Evolutionary conservation across 148 eudicot species (phyloP), one percentile per base, ranked within the genome.

Genomic region (Selenicereus undatus): DNA sequence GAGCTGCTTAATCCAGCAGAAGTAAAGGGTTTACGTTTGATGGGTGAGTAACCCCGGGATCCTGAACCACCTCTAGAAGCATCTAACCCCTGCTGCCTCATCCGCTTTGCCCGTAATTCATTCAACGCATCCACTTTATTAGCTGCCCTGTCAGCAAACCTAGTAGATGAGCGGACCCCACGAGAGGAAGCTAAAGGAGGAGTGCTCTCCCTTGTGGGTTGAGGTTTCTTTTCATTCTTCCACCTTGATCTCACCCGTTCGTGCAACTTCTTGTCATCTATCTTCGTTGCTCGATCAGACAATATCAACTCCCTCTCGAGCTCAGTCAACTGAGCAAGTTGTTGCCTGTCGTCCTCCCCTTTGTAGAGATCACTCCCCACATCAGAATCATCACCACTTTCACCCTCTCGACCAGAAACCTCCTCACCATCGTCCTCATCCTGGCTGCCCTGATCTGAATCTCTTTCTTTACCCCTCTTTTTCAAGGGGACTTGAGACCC

Each of bases 401-500:
- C 92, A 82, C 85, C 92, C 79, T 89, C 91, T 71, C 81, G 90
- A 80, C 83, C 92, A 88, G 87, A 88, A 83, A 78, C 88, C 56
- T 81, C 87, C 7, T 82, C 87, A 1, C 82, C 91, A 35, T 87
- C 88, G 70, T 90, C 93, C 48, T 88, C 92, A 80, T 89, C 95
- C 56, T 88, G 92, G 80, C 94, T 89, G 24, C 92, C 93, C 58
- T 71, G 88, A 78, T 89, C 95, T 75, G 90, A 90, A 43, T 88
- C 95, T 79, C 91, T 89, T 29, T 93, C 98, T 22, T 92, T 97
- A 45, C 93, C 83, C 71, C 99, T 88, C 86, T 96, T 96, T 85
- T 96, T 96, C 74, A 96, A 78, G 71, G 99, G 99, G 54, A 91
- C 92, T 64, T 90, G 97, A 62, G 99, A 88, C n/a, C 84, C 87